A percentile compares a stretch with the other conserved stretches of the same genome.
Conservation (phyloP, 2,329 filamentous ascomycete genomes). For the Aspergillus nomiae region DNA sequence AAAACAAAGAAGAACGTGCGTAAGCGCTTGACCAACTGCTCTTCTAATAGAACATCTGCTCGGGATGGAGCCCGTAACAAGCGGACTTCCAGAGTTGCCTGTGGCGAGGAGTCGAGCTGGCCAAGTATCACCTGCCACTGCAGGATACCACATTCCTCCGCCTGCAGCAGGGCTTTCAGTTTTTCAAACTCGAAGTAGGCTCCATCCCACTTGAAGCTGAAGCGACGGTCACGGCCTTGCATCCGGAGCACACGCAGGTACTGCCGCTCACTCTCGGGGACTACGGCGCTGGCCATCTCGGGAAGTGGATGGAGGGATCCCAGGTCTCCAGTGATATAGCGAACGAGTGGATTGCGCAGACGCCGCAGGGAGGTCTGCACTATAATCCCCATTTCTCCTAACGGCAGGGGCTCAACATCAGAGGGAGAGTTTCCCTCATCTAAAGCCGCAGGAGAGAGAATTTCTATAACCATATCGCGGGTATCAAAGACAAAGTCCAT, state of each 20-base stretch:
- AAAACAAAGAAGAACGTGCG: conserved; percentile 1
- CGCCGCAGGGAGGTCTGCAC: conserved; percentile 47
- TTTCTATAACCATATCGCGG: conserved; percentile 40
- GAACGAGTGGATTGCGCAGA: conserved; percentile 47
- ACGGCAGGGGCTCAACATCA: conserved; percentile 20
- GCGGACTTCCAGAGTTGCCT: conserved; percentile 19
- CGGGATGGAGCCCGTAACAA: conserved; percentile 10
- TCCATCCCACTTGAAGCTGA: conserved; percentile 48
- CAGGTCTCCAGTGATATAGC: conserved; percentile 49
- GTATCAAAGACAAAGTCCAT: conserved; percentile 46
- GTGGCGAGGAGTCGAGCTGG: conserved; percentile 1
- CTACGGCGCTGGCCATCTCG: not conserved
- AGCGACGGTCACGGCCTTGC: conserved; percentile 44
- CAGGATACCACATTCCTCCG: conserved; percentile 31
- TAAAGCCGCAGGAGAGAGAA: conserved; percentile 28
- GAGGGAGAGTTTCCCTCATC: not conserved
- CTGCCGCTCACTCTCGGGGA: conserved; percentile 25
- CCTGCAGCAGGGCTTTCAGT: conserved; percentile 28
- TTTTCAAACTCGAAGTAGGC: conserved; percentile 42
- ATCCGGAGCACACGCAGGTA: conserved; percentile 42
- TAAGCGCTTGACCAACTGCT: not conserved
- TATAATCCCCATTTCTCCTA: conserved; percentile 41
- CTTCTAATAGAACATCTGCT: not conserved
- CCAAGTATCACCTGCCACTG: conserved; percentile 48
- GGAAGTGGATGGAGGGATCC: conserved; percentile 44